phyloP scores from a whole-genome alignment of 768 basidiomycete species.

The Agaricus blazei region DNA sequence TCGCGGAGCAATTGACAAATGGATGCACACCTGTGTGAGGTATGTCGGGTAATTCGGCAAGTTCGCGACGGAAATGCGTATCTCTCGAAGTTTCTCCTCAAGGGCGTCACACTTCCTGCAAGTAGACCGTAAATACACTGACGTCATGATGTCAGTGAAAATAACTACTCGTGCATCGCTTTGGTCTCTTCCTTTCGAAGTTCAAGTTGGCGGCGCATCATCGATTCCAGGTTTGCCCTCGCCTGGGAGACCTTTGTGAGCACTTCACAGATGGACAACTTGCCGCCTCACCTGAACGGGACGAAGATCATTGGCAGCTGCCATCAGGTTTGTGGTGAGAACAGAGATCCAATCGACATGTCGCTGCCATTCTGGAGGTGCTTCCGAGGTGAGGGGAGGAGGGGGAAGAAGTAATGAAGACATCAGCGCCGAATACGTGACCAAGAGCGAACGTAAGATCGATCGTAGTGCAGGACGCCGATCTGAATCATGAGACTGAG shows the following conservation, averaged over 20 bases:
- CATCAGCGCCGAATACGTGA: constrained; percentile 74
- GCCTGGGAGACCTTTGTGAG: constrained; percentile 40
- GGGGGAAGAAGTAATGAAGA: constrained; percentile 65
- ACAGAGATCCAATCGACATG: constrained; percentile 79
- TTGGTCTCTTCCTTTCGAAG: constrained; percentile 68
- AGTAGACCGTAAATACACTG: background rate
- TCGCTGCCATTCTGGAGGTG: constrained; percentile 65
- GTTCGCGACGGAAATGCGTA: constrained; percentile 33
- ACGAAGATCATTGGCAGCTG: constrained; percentile 82
- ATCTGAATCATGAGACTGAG: constrained; percentile 38
- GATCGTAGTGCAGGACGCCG: constrained; percentile 69
- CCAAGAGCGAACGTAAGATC: constrained; percentile 71
- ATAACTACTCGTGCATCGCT: constrained; percentile 59
- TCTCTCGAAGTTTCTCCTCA: constrained; percentile 54
- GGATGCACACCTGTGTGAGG: background rate
- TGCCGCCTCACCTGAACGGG: constrained; percentile 67
- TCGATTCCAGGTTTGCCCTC: constrained; percentile 70
- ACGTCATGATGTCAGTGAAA: background rate
- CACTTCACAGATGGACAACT: background rate
- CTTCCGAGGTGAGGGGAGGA: constrained; percentile 38
- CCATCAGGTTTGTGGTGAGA: constrained; percentile 83
- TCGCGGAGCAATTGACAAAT: background rate
- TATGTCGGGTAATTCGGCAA: background rate
- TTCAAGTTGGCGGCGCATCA: constrained; percentile 80
- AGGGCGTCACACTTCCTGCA: constrained; percentile 68